phyloP scores from a whole-genome alignment of 805 yeast genomes.

The Jamesozyma piceae region DNA sequence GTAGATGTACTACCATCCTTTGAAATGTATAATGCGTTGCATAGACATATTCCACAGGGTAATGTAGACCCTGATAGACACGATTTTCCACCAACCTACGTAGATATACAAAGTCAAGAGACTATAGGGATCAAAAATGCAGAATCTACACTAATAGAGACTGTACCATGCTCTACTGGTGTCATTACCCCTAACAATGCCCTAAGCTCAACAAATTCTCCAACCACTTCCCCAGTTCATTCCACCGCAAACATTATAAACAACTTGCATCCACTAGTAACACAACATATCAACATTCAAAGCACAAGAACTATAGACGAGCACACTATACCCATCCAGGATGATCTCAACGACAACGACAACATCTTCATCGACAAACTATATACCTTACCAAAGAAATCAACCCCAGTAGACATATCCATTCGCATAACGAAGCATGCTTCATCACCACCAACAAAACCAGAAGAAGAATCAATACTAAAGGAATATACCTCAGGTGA shows the following conservation, averaged over 20 bases:
- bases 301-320: constrained; percentile 1
- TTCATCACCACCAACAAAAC: constrained; percentile 13
- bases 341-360: constrained; percentile 10
- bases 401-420: constrained; percentile 16
- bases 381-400: constrained; percentile 16
- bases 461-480: constrained; percentile 28
- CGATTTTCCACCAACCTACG: constrained; percentile 14
- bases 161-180: background rate
- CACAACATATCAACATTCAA: constrained; percentile 10
- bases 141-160: background rate
- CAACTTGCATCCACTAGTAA: constrained; percentile 5
- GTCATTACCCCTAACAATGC: background rate
- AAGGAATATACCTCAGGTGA: constrained; percentile 50
- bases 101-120: constrained; percentile 2
- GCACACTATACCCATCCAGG: constrained; percentile 5
- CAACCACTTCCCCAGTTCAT: background rate
- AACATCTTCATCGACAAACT: constrained; percentile 18
- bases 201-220: background rate
- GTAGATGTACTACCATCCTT: constrained; percentile 22
- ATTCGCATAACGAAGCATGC: constrained; percentile 17
- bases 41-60: constrained; percentile 20
- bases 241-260: constrained; percentile 1
- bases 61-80: constrained; percentile 14
- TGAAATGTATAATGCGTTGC: constrained; percentile 22
- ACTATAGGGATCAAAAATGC: background rate